Evolutionary conservation across 495 filamentous ascomycete genomes (phyloP).

Genomic region (Penicillium dipodomyicola): DNA sequence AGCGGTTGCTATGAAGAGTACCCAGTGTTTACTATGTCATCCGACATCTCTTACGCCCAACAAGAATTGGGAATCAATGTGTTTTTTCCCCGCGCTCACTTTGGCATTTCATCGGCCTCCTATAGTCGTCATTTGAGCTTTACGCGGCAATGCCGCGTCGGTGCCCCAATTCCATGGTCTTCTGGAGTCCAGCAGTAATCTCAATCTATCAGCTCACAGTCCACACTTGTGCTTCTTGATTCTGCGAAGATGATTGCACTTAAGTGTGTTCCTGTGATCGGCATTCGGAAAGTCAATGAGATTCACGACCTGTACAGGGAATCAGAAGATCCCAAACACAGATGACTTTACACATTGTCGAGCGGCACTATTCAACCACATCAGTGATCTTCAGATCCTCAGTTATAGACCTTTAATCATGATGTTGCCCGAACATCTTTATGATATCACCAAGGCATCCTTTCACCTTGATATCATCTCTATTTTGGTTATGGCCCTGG

Average conservation of each 20-base stretch:
- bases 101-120: not conserved
- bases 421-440: not conserved
- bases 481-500: not conserved
- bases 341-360: not conserved
- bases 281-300: not conserved
- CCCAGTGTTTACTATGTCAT: not conserved
- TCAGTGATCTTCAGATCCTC: not conserved
- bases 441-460: not conserved
- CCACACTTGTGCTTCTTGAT: not conserved
- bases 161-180: not conserved
- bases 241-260: not conserved
- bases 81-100: not conserved
- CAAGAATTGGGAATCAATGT: not conserved
- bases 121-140: not conserved
- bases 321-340: not conserved
- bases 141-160: not conserved
- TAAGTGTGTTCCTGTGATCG: not conserved
- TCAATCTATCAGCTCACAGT: not conserved
- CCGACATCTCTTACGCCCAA: not conserved
- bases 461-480: not conserved
- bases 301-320: not conserved
- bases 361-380: not conserved
- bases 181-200: not conserved
- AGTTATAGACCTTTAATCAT: not conserved
- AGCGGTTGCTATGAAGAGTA: not conserved